These are phyloP conservation scores for Rhizopus delemar DNA, from an alignment of 371 early-diverging fungal genomes.

Conservation along the genomic window DNA sequence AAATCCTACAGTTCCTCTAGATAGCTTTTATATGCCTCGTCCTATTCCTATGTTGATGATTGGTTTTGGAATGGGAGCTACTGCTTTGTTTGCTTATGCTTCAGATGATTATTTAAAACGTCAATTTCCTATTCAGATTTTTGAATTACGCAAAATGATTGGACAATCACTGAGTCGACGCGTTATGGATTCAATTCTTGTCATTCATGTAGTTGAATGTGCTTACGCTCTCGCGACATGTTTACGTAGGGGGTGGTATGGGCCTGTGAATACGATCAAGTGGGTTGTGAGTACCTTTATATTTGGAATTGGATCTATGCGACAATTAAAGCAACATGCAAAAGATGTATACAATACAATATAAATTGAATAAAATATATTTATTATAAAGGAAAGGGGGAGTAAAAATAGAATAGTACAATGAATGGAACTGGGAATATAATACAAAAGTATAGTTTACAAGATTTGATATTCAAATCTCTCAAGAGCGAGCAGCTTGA, in stretches of 20 bases:
- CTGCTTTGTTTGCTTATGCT: constrained; percentile 18
- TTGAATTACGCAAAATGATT: constrained; percentile 17
- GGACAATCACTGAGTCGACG: background rate
- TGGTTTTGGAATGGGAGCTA: constrained; percentile 10
- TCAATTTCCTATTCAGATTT: constrained; percentile 18
- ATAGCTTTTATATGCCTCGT: constrained; percentile 28
- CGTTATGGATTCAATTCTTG: constrained; percentile 10
- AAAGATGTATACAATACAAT: constrained; percentile 19
- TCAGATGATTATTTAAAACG: constrained; percentile 25
- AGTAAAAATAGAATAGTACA: constrained; percentile 11
- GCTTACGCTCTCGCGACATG: constrained; percentile 28
- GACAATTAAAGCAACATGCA: constrained; percentile 30
- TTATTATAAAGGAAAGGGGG: constrained; percentile 8
- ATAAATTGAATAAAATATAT: constrained; percentile 1
- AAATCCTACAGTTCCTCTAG: constrained; percentile 32
- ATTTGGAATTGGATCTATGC: constrained; percentile 34
- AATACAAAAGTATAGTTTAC: background rate
- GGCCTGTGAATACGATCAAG: constrained; percentile 32
- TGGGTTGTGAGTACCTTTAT: constrained; percentile 40
- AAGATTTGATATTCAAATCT: background rate
- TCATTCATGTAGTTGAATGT: constrained; percentile 28
- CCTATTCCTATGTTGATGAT: background rate
- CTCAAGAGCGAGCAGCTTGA: constrained; percentile 7
- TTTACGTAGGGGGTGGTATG: constrained; percentile 46
- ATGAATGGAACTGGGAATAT: background rate